Evolutionary conservation across 495 filamentous ascomycete species (phyloP).

Genomic region (Aspergillus nanangensis): DNA sequence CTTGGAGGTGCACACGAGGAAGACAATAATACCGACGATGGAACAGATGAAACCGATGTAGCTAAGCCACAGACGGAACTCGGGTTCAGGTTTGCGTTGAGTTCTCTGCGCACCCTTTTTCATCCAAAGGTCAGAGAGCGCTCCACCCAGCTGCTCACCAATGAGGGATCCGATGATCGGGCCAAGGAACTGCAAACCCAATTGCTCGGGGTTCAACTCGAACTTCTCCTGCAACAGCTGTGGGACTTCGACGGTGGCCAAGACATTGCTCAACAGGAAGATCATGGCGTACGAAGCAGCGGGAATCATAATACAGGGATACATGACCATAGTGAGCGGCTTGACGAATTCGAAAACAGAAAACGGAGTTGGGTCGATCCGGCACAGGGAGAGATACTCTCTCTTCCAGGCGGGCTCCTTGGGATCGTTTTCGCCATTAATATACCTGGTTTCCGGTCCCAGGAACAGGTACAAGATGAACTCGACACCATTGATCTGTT

Average conservation of each 20-base stretch:
- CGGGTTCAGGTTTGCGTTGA: constrained; percentile 29
- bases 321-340: constrained; percentile 36
- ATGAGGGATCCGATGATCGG: constrained; percentile 50
- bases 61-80: constrained; percentile 49
- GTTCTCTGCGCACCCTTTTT: constrained; percentile 19
- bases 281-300: constrained; percentile 47
- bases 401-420: constrained; percentile 24
- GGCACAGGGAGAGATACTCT: constrained; percentile 39
- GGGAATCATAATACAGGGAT: constrained; percentile 43
- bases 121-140: constrained; percentile 47
- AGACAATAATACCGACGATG: constrained; percentile 49
- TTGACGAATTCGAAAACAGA: constrained; percentile 40
- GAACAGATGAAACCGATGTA: constrained; percentile 44
- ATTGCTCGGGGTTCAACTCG: constrained; percentile 45
- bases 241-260: constrained; percentile 50
- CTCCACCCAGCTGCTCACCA: constrained; percentile 51
- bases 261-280: constrained; percentile 44
- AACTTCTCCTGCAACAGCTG: constrained; percentile 47
- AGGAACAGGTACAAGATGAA: constrained; percentile 51
- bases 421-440: constrained; percentile 21
- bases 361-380: constrained; percentile 48
- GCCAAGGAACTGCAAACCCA: constrained; percentile 49
- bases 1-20: constrained; percentile 38
- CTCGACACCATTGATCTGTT: constrained; percentile 47
- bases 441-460: constrained; percentile 52